These are phyloP conservation scores for Echinosophora koreensis DNA, from an alignment of 306 rosid species.

Conservation along the genomic window DNA sequence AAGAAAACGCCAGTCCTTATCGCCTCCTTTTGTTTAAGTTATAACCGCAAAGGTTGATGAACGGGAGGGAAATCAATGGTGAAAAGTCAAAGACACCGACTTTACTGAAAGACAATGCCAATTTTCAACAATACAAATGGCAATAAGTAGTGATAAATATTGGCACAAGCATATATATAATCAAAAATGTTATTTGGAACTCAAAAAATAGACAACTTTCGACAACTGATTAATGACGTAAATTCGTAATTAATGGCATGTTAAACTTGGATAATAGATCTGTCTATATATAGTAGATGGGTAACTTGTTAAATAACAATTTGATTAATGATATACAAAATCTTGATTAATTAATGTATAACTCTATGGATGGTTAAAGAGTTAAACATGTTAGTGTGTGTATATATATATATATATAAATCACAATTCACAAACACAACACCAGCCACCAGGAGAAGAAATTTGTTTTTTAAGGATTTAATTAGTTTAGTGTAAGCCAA, in stretches of 20 bases:
- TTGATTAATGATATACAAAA: no score
- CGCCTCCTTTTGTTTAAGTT: not conserved
- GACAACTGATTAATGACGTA: no score
- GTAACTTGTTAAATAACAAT: no score
- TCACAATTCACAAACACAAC: not conserved
- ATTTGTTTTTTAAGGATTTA: not conserved
- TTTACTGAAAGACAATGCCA: not conserved
- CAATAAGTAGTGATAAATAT: not conserved
- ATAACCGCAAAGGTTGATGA: conserved; percentile 12
- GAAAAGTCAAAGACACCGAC: conserved; percentile 15
- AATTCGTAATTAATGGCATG: no score
- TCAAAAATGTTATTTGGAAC: no score
- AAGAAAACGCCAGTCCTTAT: conserved; percentile 31
- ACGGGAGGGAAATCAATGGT: not conserved
- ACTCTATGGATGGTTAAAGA: no score
- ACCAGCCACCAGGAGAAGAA: not conserved
- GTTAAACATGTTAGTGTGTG: no score
- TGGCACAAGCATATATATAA: no score
- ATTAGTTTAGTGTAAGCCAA: not conserved
- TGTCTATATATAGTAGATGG: no score
- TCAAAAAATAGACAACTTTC: no score
- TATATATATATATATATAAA: not conserved
- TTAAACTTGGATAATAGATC: no score
- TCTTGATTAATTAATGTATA: no score
- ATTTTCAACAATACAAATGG: not conserved